Evolutionary conservation across 768 basidiomycete genomes (phyloP).

Genomic region (Tylopilus intermedius): DNA sequence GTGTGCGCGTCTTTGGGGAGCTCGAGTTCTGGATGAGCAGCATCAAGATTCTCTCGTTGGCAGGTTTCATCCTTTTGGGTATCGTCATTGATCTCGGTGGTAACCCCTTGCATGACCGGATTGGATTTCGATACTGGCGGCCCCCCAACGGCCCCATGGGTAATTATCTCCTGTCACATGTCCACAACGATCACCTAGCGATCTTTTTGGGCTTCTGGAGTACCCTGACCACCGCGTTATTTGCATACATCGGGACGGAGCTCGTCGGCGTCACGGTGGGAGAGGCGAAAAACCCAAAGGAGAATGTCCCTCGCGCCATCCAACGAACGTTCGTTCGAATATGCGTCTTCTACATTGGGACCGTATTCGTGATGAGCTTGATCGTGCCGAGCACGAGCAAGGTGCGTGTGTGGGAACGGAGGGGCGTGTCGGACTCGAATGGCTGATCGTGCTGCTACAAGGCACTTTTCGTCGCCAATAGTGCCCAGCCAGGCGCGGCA

Average conservation of each 20-base stretch:
- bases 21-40: slow-evolving; percentile 72
- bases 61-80: neutral
- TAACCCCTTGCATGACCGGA: slow-evolving; percentile 31
- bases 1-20: slow-evolving; percentile 67
- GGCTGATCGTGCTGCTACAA: neutral
- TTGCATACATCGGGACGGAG: slow-evolving; percentile 58
- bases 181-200: slow-evolving; percentile 37
- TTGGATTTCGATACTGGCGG: neutral
- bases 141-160: slow-evolving; percentile 55
- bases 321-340: slow-evolving; percentile 58
- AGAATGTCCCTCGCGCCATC: slow-evolving; percentile 71
- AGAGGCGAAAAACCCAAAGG: slow-evolving; percentile 61
- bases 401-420: slow-evolving; percentile 29
- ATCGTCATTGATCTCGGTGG: slow-evolving; percentile 61
- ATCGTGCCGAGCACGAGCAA: slow-evolving; percentile 59
- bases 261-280: slow-evolving; percentile 62
- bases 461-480: slow-evolving; percentile 28
- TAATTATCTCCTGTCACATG: slow-evolving; percentile 43
- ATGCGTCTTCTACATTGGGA: slow-evolving; percentile 61
- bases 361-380: slow-evolving; percentile 68
- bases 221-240: slow-evolving; percentile 65
- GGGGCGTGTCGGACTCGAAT: slow-evolving; percentile 22
- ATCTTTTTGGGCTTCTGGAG: slow-evolving; percentile 52
- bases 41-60: slow-evolving; percentile 52
- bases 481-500: slow-evolving; percentile 42